These are phyloP conservation scores for Strigomonas culicis DNA, from an alignment of 208 protist species.

Conservation along the genomic window DNA sequence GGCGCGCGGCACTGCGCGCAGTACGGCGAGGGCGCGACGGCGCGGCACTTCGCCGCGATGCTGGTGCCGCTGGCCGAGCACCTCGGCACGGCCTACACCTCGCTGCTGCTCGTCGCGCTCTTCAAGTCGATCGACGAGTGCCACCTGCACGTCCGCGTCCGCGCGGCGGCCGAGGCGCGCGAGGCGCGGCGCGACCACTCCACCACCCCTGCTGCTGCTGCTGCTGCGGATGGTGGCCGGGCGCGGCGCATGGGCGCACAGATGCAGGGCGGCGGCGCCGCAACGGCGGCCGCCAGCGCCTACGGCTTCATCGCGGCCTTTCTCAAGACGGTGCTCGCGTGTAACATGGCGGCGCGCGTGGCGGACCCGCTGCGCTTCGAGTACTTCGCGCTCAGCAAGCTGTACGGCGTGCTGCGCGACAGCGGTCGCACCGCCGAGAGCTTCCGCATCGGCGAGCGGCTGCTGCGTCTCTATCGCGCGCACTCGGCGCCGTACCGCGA, in stretches of 20 bases:
- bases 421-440: slow-evolving; percentile 46
- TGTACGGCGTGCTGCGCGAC: slow-evolving; percentile 54
- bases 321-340: slow-evolving; percentile 61
- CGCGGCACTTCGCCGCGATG: slow-evolving; percentile 47
- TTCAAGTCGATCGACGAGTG: slow-evolving; percentile 63
- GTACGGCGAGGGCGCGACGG: slow-evolving; percentile 66
- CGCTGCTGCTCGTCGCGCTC: slow-evolving; percentile 42
- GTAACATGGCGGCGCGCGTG: slow-evolving; percentile 34
- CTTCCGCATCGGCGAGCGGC: slow-evolving; percentile 50
- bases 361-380: slow-evolving; percentile 44
- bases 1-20: slow-evolving; percentile 35
- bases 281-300: slow-evolving; percentile 11
- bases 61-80: slow-evolving; percentile 34
- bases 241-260: too few species aligned
- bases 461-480: slow-evolving; percentile 52
- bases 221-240: too few species aligned
- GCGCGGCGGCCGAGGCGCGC: neutral
- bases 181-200: slow-evolving; percentile 9
- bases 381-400: slow-evolving; percentile 57
- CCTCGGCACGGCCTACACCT: slow-evolving; percentile 34
- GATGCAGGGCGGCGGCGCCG: too few species aligned
- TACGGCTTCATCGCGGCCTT: slow-evolving; percentile 53
- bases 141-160: slow-evolving; percentile 42
- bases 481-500: slow-evolving; percentile 32
- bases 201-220: too few species aligned